phyloP scores from a whole-genome alignment of 306 rosid species.

The Cucurbita moschata region DNA sequence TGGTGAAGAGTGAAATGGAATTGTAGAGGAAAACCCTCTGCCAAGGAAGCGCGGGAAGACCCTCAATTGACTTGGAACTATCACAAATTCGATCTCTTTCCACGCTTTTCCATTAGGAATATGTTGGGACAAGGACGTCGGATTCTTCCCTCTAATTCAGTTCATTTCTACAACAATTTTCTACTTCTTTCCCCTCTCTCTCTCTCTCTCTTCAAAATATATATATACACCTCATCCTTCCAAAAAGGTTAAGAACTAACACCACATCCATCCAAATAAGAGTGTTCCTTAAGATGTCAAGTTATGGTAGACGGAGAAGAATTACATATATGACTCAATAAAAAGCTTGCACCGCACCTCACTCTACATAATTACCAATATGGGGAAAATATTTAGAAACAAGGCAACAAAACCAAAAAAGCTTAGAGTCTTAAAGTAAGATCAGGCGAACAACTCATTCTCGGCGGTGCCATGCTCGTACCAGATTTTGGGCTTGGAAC shows the following conservation, averaged over 20 bases:
- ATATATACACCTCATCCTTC: no score
- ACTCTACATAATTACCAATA: background rate
- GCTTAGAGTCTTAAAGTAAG: conserved; percentile 64
- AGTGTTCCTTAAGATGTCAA: no score
- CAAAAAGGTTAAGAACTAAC: no score
- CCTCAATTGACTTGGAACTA: background rate
- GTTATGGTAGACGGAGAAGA: no score
- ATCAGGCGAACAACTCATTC: conserved; percentile 39
- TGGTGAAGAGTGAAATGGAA: background rate
- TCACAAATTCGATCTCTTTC: no score
- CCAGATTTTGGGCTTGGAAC: conserved; percentile 13
- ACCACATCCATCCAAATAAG: no score
- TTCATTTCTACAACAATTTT: no score
- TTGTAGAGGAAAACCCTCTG: background rate
- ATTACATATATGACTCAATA: background rate
- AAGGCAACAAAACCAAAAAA: background rate
- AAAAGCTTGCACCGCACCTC: background rate
- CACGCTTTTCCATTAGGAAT: background rate
- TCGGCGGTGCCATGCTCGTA: conserved; percentile 16
- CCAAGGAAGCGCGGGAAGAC: background rate
- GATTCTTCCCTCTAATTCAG: no score
- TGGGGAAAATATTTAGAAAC: background rate
- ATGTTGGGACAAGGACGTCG: no score
- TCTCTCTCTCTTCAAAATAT: no score
- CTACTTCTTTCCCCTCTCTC: no score